Conservation (phyloP, 1,284 basidiomycete species). For the Microbotryum lychnidis-dioicae region DNA sequence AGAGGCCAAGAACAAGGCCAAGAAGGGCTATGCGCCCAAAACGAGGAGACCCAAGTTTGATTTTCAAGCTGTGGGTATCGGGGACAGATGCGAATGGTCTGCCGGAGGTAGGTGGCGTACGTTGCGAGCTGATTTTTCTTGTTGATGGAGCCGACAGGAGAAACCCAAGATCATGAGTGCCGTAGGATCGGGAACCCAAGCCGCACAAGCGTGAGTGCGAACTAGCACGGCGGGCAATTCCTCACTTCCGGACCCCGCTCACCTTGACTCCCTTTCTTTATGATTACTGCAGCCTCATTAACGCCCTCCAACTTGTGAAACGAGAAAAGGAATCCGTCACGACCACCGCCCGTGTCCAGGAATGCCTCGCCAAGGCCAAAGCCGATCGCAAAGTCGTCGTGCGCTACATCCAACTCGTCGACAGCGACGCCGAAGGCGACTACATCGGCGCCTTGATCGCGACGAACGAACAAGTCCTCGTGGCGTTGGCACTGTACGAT, state of each 20-base stretch:
- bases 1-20: conserved; percentile 44
- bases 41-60: conserved; percentile 59
- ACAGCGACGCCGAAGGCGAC: conserved; percentile 66
- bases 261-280: not conserved
- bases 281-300: conserved; percentile 57
- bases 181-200: conserved; percentile 77
- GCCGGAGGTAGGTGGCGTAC: too few species aligned
- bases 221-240: not conserved
- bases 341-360: conserved; percentile 71
- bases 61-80: conserved; percentile 55
- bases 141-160: conserved; percentile 47
- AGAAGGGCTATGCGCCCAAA: conserved; percentile 44
- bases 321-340: conserved; percentile 69
- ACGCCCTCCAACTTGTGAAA: conserved; percentile 85
- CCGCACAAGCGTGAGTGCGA: conserved; percentile 61
- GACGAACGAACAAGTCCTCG: conserved; percentile 58
- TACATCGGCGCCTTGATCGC: conserved; percentile 87
- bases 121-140: not conserved
- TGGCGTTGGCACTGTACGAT: conserved; percentile 80
- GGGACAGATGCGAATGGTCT: too few species aligned
- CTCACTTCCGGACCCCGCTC: not conserved
- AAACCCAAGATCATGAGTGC: conserved; percentile 76
- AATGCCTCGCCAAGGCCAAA: conserved; percentile 72
- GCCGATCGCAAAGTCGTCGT: conserved; percentile 70
- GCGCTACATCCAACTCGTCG: conserved; percentile 71